Base-by-base conservation (phyloP, 2,329 filamentous ascomycete species). In the Pseudogymnoascus sp. region DNA sequence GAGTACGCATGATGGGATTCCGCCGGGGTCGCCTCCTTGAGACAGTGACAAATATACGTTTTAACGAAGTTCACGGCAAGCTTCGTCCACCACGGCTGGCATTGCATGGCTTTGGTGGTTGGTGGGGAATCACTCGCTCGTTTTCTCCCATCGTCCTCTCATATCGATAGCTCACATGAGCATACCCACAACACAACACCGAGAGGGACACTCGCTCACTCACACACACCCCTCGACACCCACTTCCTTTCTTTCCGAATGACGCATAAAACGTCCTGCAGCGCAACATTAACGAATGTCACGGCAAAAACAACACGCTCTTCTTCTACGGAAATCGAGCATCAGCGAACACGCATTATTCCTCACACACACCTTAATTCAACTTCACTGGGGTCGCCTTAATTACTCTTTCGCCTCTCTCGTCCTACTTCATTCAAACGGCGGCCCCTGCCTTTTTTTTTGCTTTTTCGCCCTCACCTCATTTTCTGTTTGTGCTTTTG, bases 281-380 rank as follows among this genome's bases (percentile, higher is more conserved):
- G 44, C 44, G 44, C 23, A 16, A 28, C 44, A 46, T 46, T 50
- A 50, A 50, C 44, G 44, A 50, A 50, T 50, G 44, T 50, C 44
- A 50, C 44, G 44, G 44, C 44, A 28, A 50, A 28, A 50, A n/a
- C 21, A 46, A 18, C 21, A 44, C 40, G 40, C 40, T 46, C 21
- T 23, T 46, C 12, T 12, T 23, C 14, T 11, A 2, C 11, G 42
- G 40, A 42, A 42, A 16, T 10, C 14, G 23, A 50, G 44, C 44
- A 50, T 12, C 44, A 50, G 44, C 44, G 44, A 50, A 28, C 23
- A 10, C 23, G 44, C 44, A 50, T 50, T 50, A 50, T 44, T 44
- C 40, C 10, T 10, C 4, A 12, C 40, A 40, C 5, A n/a, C n/a
- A 42, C 18, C 40, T 46, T 46, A 46, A 46, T 46, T 40, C 7